Conservation (phyloP, 2,329 filamentous ascomycete species). For the Epichloe scottii region DNA sequence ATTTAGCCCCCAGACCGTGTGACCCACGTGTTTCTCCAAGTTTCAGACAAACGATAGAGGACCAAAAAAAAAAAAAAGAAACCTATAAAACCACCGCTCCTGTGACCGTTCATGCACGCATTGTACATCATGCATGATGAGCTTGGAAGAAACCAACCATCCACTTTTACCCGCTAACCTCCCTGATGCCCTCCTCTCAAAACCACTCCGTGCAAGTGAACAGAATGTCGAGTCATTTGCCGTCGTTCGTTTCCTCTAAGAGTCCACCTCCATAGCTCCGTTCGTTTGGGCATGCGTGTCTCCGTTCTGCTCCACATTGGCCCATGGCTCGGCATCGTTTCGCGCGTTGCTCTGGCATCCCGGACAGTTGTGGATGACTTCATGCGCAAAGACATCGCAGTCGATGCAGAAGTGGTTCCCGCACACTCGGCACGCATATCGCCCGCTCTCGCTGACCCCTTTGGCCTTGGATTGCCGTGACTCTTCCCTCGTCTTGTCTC, state of each 20-base stretch:
- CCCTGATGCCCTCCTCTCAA: no score
- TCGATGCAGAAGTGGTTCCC: constrained; percentile 92
- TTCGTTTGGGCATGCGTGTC: constrained; percentile 18
- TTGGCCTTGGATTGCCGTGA: constrained; percentile 26
- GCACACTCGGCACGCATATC: constrained; percentile 86
- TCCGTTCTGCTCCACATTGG: constrained; percentile 22
- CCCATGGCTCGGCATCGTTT: constrained; percentile 8
- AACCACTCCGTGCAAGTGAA: no score
- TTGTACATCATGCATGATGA: not conserved
- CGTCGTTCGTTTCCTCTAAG: not conserved
- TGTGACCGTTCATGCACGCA: not conserved
- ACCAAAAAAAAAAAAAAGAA: not conserved
- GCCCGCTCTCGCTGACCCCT: constrained; percentile 69
- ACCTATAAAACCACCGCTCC: not conserved
- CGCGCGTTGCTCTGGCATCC: constrained; percentile 55
- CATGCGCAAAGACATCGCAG: constrained; percentile 90
- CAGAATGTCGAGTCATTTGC: not conserved
- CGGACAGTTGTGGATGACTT: constrained; percentile 90
- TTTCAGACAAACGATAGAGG: not conserved
- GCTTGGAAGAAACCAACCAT: no score
- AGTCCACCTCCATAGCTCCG: constrained; percentile 33
- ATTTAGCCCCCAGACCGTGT: not conserved
- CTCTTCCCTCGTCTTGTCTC: constrained; percentile 14
- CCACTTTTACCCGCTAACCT: no score
- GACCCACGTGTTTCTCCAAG: not conserved